Base-by-base conservation (phyloP, 78 protist genomes). In the Chrysochromulina tobinii region DNA sequence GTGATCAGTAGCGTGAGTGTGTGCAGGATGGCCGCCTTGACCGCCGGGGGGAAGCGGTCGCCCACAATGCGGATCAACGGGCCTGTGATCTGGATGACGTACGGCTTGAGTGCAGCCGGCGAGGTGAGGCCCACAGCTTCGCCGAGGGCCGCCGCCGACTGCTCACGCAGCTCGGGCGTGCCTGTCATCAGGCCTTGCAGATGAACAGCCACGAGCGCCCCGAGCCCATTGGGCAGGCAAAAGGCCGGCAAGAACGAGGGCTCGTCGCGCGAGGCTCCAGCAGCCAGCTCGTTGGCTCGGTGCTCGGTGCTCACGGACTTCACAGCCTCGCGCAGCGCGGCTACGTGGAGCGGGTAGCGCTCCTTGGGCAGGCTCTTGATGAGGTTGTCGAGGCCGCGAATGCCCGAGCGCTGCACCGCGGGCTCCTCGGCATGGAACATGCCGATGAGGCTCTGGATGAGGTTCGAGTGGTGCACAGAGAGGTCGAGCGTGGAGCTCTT, bases 31-130 rank as follows among this genome's bases (percentile, higher is more conserved):
- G 93, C 95, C 9, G 90, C 79, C 92, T 95, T 93, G 57, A 95
- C 96, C 25, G 90, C 96, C 93, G 88, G 66, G 55, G 95, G 93
- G 95, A 94, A 96, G 57, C 95, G 86, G 88, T 97, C 98, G 57
- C 95, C 97, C 20, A 98, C 66, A 64, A 96, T 91, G 61, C 98
- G 97, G 81, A 98, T 97, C 55, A 98, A 90, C 55, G 98, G 97
- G 67, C 99, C 99, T 5, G 98, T 50, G 67, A 92, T 96, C 87
- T 93, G 92, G 81, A 96, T 89, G 69, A 93, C 96, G 53, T 81
- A 89, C 87, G 97, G 92, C 93, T 94, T 94, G 81, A 97, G 93
- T 27, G 91, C 92, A 38, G 83, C 95, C 8, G 85, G 73, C 3
- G 90, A 17, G 11, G 99, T 96, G 53, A 73, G 57, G 68, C 3